Evolutionary conservation across 2,329 filamentous ascomycete genomes (phyloP).

Genomic region (Sporothrix phasma): DNA sequence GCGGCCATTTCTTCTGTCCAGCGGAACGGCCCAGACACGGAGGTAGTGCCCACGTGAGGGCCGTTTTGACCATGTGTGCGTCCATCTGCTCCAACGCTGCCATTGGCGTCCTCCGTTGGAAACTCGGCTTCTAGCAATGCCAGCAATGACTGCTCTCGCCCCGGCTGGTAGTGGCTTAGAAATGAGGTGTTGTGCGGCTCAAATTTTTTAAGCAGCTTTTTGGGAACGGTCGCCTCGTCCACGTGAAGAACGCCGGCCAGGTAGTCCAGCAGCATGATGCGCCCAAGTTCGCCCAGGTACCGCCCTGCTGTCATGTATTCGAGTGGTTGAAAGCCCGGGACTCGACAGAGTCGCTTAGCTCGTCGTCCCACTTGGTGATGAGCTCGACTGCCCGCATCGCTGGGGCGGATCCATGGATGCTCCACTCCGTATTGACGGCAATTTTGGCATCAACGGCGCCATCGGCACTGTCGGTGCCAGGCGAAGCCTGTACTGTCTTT

Average conservation of each 20-base stretch:
- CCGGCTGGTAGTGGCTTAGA: conserved; percentile 58
- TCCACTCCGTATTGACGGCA: conserved; percentile 77
- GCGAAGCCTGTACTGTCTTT: conserved; percentile 38
- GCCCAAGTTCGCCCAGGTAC: conserved; percentile 67
- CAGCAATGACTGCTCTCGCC: conserved; percentile 33
- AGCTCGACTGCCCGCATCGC: conserved; percentile 54
- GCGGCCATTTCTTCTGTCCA: conserved; percentile 55
- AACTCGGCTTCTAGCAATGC: conserved; percentile 43
- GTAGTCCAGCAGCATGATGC: conserved; percentile 60
- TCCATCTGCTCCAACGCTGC: background rate
- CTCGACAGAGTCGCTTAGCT: conserved; percentile 57
- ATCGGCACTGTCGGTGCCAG: conserved; percentile 26
- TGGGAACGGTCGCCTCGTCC: conserved; percentile 39
- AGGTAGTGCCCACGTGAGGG: background rate
- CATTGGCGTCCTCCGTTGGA: conserved; percentile 28
- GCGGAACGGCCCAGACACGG: conserved; percentile 34
- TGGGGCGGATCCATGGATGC: conserved; percentile 63
- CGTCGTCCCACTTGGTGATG: conserved; percentile 60
- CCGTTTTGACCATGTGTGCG: background rate
- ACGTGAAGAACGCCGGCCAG: conserved; percentile 37
- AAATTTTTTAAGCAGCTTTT: conserved; percentile 46
- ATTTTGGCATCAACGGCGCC: conserved; percentile 50
- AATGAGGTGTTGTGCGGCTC: conserved; percentile 58
- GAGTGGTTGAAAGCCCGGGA: conserved; percentile 68
- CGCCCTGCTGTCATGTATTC: conserved; percentile 78